phyloP scores from a whole-genome alignment of 2,329 filamentous ascomycete genomes.

The Pseudocercospora pini-densiflorae region DNA sequence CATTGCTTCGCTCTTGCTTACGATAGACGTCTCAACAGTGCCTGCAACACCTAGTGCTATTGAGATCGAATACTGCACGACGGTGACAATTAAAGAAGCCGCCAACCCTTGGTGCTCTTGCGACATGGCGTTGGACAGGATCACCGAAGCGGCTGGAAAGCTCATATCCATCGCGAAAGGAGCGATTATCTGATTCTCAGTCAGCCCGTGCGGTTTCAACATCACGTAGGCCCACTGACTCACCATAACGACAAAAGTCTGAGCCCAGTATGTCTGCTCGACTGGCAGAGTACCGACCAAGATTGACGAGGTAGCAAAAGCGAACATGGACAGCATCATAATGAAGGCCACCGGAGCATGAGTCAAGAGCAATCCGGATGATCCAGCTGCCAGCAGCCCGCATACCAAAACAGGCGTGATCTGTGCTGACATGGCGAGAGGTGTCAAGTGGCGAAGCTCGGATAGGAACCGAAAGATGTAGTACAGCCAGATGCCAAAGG shows the following conservation, averaged over 20 bases:
- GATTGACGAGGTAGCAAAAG: constrained; percentile 22
- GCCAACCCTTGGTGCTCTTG: constrained; percentile 56
- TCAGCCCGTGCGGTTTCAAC: too few species aligned
- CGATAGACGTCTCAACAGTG: constrained; percentile 59
- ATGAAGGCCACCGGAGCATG: constrained; percentile 44
- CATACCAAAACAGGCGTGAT: constrained; percentile 41
- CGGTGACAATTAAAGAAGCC: constrained; percentile 63
- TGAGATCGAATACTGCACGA: constrained; percentile 71
- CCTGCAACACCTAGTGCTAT: constrained; percentile 68
- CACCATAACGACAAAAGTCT: constrained; percentile 39
- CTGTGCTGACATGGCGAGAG: constrained; percentile 41
- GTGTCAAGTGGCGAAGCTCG: constrained; percentile 38
- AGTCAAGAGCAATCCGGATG: constrained; percentile 45
- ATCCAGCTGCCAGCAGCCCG: constrained; percentile 42
- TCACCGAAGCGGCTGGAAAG: constrained; percentile 65
- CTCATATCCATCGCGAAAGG: constrained; percentile 65
- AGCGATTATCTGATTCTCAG: constrained; percentile 1
- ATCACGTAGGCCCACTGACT: too few species aligned
- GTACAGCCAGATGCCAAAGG: constrained; percentile 42
- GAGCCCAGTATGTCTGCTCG: constrained; percentile 44
- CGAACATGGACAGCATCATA: constrained; percentile 43
- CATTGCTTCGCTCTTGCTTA: constrained; percentile 35
- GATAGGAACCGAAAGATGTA: constrained; percentile 42
- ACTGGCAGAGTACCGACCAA: constrained; percentile 42
- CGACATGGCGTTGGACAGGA: constrained; percentile 58